Evolutionary conservation across 2,329 filamentous ascomycete genomes (phyloP).

Genomic region (Claviceps pazoutovae): DNA sequence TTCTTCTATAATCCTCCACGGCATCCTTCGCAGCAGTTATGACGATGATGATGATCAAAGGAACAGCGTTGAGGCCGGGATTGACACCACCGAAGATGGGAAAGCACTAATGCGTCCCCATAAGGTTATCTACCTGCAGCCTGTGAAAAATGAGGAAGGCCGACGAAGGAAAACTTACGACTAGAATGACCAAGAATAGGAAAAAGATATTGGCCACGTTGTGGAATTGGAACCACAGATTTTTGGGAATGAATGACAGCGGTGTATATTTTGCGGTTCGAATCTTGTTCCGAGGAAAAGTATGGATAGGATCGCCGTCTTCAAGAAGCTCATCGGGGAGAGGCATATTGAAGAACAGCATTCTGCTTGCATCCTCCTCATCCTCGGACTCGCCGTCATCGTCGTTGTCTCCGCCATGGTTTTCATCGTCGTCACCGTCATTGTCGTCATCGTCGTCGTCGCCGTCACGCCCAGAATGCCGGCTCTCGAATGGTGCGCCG

Average conservation of each 20-base stretch:
- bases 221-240: constrained; percentile 95
- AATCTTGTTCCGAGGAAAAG: constrained; percentile 88
- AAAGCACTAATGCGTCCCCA: constrained; percentile 56
- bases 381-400: constrained; percentile 23
- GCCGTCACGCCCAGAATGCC: constrained; percentile 15
- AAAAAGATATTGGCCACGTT: constrained; percentile 99
- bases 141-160: not conserved
- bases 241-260: constrained; percentile 89
- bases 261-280: constrained; percentile 95
- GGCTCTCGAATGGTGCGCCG: constrained; percentile 14
- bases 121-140: not conserved
- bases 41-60: constrained; percentile 79
- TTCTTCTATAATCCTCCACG: constrained; percentile 88
- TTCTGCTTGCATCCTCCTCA: constrained; percentile 33
- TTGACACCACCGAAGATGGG: constrained; percentile 88
- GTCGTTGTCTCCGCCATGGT: constrained; percentile 21
- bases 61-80: constrained; percentile 78
- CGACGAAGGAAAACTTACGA: constrained; percentile 44
- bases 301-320: constrained; percentile 55
- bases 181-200: constrained; percentile 86
- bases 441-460: constrained; percentile 13
- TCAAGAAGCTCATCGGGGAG: constrained; percentile 63
- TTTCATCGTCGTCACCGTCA: constrained; percentile 12
- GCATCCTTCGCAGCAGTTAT: constrained; percentile 90
- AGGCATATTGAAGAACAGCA: constrained; percentile 74